Conservation (phyloP, 1,284 basidiomycete species). For the Volvariella surrecta region DNA sequence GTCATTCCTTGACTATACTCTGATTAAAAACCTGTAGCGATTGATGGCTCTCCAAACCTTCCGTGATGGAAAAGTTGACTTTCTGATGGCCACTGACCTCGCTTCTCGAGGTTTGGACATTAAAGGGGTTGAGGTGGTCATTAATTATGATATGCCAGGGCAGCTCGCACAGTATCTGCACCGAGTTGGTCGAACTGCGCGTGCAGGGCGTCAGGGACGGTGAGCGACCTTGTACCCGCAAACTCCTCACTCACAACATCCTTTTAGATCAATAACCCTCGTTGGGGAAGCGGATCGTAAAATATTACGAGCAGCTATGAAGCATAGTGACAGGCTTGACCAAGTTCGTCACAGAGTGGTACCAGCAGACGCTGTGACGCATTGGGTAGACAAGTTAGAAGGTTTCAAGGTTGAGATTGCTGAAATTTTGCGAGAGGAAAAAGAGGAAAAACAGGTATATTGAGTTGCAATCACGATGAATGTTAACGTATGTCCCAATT, state of each 20-base stretch:
- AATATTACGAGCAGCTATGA: constrained; percentile 94
- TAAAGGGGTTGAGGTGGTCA: constrained; percentile 95
- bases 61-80: constrained; percentile 80
- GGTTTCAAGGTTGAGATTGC: constrained; percentile 74
- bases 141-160: constrained; percentile 97
- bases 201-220: constrained; percentile 90
- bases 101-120: constrained; percentile 95
- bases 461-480: neutral
- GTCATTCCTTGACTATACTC: constrained; percentile 4
- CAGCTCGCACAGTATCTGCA: constrained; percentile 94
- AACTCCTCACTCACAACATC: neutral
- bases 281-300: constrained; percentile 96
- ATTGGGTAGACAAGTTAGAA: constrained; percentile 68
- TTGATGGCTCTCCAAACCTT: constrained; percentile 82
- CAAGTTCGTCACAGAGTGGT: constrained; percentile 88
- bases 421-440: constrained; percentile 85
- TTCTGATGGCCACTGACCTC: constrained; percentile 91
- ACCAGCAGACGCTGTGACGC: constrained; percentile 69
- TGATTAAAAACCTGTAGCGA: constrained; percentile 44
- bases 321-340: constrained; percentile 73
- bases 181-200: constrained; percentile 93
- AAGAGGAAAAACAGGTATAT: constrained; percentile 85
- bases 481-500: neutral
- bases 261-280: constrained; percentile 79
- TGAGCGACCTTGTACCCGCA: constrained; percentile 26